Evolutionary conservation across 805 yeast genomes (phyloP), one percentile per base, ranked within the genome.

Genomic region (Myxozyma neotropica): DNA sequence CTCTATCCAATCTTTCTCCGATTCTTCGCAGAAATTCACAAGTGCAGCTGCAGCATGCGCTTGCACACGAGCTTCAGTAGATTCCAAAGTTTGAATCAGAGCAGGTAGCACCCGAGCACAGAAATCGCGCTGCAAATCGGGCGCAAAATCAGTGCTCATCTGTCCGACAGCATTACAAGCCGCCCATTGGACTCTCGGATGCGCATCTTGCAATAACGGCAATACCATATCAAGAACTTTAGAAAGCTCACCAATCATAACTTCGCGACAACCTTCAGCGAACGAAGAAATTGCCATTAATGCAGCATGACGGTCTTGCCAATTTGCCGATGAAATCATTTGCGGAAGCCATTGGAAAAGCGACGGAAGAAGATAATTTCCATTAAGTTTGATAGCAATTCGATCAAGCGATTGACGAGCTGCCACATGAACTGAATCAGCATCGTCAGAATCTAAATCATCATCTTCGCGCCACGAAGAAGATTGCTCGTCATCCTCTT

Each of bases 21-120:
- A 96, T 64, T 88, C 90, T 74, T 94, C 99, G 42, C 93, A 84
- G 72, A 94, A 94, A 73, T 94, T 94, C 47, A 94, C 98, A 69
- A 93, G 79, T 0, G 99, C 99, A 53, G 99, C 99, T 44, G 99
- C 97, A 17, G 97, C 98, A 71, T 94, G 99, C 0, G 97, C 89
- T 76, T 93, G 98, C 24, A 94, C 99, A 70, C 98, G 80, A 53
- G 95, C 93, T 58, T 87, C 92, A 3, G 74, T 71, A 50, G 90
- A 83, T 64, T 81, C 81, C 53, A 94, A 80, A 78, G 83, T 89
- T 12, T 95, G 84, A 55, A 94, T 88, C 65, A 94, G 80, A 1
- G 95, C 94, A 5, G 98, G 98, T 56, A 94, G 78, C 46, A 94
- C 84, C 64, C 88, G 78, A 66, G 82, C 83, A 63, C 92, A 96